phyloP scores from a whole-genome alignment of 164 flowering plant genomes.

The Tinospora cordifolia region DNA sequence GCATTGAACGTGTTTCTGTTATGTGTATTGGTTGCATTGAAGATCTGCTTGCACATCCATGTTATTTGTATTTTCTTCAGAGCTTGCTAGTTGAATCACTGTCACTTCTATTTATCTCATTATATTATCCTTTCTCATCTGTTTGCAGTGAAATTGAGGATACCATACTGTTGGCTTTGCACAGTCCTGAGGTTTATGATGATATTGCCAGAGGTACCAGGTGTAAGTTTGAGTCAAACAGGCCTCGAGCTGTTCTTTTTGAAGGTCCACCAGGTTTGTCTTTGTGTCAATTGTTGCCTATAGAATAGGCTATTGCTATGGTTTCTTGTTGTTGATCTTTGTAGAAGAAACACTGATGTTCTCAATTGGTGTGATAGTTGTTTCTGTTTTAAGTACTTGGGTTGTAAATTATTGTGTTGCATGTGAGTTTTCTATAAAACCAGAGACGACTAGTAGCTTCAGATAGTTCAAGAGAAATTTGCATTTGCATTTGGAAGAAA shows the following conservation, averaged over 20 bases:
- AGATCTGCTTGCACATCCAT: background rate
- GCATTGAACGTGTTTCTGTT: background rate
- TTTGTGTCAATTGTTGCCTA: background rate
- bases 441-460: too few relatives aligned
- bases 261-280: constrained; percentile 97
- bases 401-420: too few relatives aligned
- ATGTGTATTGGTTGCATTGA: background rate
- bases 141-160: constrained; percentile 79
- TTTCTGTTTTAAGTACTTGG: background rate
- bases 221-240: constrained; percentile 80
- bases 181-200: constrained; percentile 85
- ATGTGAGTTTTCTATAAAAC: too few relatives aligned
- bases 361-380: background rate
- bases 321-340: constrained; percentile 1
- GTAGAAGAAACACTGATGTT: background rate
- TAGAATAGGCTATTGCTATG: background rate
- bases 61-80: background rate
- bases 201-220: constrained; percentile 93
- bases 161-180: constrained; percentile 69
- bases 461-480: too few relatives aligned
- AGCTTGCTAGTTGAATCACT: background rate
- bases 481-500: too few relatives aligned
- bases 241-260: constrained; percentile 95
- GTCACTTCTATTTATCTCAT: background rate
- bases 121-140: background rate